phyloP scores from a whole-genome alignment of 352 stramenopile genomes.

The Globisporangium canariense region DNA sequence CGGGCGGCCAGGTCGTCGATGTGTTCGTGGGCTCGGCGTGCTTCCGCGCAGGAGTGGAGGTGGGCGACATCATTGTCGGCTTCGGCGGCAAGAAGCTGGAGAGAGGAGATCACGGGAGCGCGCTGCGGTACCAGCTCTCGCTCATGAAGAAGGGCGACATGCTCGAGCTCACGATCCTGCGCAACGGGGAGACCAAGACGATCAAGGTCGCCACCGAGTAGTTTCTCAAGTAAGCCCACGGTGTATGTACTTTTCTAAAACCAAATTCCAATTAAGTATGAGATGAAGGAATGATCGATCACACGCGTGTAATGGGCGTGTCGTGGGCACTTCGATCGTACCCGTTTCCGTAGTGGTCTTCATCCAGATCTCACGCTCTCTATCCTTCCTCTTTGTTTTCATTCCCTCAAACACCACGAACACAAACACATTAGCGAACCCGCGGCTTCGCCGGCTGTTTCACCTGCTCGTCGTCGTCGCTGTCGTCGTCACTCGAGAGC shows the following conservation, averaged over 20 bases:
- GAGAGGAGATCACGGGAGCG: constrained; percentile 44
- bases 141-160: constrained; percentile 51
- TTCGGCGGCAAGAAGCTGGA: constrained; percentile 48
- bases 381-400: not conserved
- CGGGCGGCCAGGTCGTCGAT: constrained; percentile 42
- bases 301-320: not conserved
- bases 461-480: constrained; percentile 17
- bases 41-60: constrained; percentile 44
- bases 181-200: constrained; percentile 32
- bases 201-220: constrained; percentile 49
- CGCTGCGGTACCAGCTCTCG: constrained; percentile 47
- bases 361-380: not conserved
- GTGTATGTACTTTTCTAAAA: not conserved
- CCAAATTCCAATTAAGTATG: constrained; percentile 1
- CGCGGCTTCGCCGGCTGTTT: not conserved
- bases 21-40: constrained; percentile 48
- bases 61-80: constrained; percentile 49
- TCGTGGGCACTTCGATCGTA: constrained; percentile 1
- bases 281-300: not conserved
- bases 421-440: not conserved
- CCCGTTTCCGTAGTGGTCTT: not conserved
- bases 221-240: not conserved
- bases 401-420: not conserved
- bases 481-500: constrained; percentile 49
- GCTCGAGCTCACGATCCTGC: constrained; percentile 42